These are phyloP conservation scores for Trichoderma koningii DNA, from an alignment of 2,329 filamentous ascomycete species.

Conservation along the genomic window DNA sequence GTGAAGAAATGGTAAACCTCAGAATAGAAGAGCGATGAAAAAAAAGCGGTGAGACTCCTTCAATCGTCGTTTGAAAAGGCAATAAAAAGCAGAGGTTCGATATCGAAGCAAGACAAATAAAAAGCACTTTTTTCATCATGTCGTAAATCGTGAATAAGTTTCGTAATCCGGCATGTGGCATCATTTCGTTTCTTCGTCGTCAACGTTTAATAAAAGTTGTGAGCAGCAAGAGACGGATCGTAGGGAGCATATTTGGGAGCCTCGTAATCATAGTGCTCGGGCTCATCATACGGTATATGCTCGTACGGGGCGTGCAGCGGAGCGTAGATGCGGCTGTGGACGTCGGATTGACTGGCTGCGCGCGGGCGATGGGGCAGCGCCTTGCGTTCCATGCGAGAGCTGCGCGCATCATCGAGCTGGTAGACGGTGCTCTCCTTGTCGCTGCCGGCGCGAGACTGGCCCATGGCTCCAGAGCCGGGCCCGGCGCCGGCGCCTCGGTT, in stretches of 20 bases:
- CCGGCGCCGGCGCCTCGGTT: slow-evolving; percentile 31
- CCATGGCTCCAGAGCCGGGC: slow-evolving; percentile 21
- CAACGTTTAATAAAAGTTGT: slow-evolving; percentile 38
- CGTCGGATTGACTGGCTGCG: slow-evolving; percentile 54
- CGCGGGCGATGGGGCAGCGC: slow-evolving; percentile 49
- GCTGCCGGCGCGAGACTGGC: slow-evolving; percentile 47
- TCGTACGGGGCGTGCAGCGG: slow-evolving; percentile 37
- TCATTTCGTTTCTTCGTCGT: slow-evolving; percentile 36
- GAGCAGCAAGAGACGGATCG: slow-evolving; percentile 36
- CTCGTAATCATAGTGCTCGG: slow-evolving; percentile 23
- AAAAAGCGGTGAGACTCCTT: not conserved
- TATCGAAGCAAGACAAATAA: slow-evolving; percentile 31
- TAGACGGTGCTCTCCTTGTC: slow-evolving; percentile 55
- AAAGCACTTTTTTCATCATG: slow-evolving; percentile 19
- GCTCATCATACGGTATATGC: slow-evolving; percentile 33
- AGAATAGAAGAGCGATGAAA: slow-evolving; percentile 1
- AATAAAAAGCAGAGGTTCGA: slow-evolving; percentile 28
- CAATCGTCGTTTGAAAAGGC: not conserved
- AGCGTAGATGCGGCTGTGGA: slow-evolving; percentile 42
- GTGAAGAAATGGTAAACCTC: slow-evolving; percentile 4
- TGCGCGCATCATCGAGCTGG: slow-evolving; percentile 49
- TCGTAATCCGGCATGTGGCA: slow-evolving; percentile 26
- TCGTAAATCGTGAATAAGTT: slow-evolving; percentile 19
- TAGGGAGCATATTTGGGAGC: slow-evolving; percentile 32
- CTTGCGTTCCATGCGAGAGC: slow-evolving; percentile 46